Evolutionary conservation across 345 rosid species (phyloP), one percentile per base, ranked within the genome.

Genomic region (Pugionium dolabratum): DNA sequence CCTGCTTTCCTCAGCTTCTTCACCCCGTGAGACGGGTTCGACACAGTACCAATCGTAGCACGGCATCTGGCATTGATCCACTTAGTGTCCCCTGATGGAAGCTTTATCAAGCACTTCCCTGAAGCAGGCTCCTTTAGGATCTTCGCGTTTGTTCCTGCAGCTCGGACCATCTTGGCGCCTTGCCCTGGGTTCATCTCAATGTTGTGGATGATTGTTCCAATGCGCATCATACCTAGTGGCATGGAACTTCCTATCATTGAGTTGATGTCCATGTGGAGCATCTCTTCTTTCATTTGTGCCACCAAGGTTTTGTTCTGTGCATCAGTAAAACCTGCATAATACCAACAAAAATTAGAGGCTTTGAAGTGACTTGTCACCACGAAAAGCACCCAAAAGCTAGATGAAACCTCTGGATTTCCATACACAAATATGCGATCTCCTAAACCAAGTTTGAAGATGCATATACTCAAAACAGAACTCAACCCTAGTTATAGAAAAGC

Each of bases 171-270:
- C 80, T 93, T 86, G 2, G 89, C 94, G 2, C 94, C 97, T 76
- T 86, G 90, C 27, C 94, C 92, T 0, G 96, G 91, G 69, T 86
- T 86, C 74, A 88, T 54, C 76, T 93, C 98, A 37, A 93, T 81
- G 82, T 90, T 90, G 85, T 93, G 96, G 71, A 93, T 85, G 50
- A 88, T 75, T 7, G 96, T 90, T 36, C 97, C 97, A 4, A 93
- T 93, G 7, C 96, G 86, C 98, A 90, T 93, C 46, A 82, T 69
- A 49, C 83, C 77, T 31, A 90, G 78, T 0, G 97, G 97, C 97
- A 88, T 93, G 59, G 90, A 86, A 61, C 91, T 85, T 44, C 98
- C 97, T 5, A 84, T 78, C 82, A 87, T 96, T 6, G 90, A 80
- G 83, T 79, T 90, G 62, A 90, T 77, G 73, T 93, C 97, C 18